Evolutionary conservation across 2,329 filamentous ascomycete genomes (phyloP).

Genomic region (Neonectria coccinea): DNA sequence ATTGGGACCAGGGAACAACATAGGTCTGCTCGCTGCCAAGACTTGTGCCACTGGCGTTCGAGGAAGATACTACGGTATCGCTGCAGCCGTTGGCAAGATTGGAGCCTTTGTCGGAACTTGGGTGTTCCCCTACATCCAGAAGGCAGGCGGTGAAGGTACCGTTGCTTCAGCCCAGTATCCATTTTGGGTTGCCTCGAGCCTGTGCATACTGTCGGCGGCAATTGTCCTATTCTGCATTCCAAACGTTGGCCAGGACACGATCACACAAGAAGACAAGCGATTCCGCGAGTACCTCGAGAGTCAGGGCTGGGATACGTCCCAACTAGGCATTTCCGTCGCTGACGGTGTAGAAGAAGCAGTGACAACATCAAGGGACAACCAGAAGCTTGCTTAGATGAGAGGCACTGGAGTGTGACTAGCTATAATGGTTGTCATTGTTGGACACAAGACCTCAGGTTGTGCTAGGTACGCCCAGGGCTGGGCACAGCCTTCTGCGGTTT

Average conservation of each 20-base stretch:
- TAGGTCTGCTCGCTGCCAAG: constrained; percentile 87
- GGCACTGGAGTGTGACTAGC: not conserved
- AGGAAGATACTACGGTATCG: constrained; percentile 78
- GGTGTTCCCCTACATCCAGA: constrained; percentile 80
- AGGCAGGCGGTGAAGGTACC: constrained; percentile 65
- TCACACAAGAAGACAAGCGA: constrained; percentile 78
- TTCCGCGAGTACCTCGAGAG: constrained; percentile 80
- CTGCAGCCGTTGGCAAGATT: constrained; percentile 79
- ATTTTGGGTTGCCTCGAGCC: constrained; percentile 83
- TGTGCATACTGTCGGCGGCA: constrained; percentile 80
- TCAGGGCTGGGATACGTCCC: constrained; percentile 79
- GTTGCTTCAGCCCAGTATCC: constrained; percentile 81
- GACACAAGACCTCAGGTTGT: not conserved
- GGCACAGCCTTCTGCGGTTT: too few relatives aligned
- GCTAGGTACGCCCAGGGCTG: not conserved
- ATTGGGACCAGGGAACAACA: constrained; percentile 90
- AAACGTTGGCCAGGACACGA: constrained; percentile 86
- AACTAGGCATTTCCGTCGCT: constrained; percentile 61
- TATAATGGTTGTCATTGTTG: too few relatives aligned
- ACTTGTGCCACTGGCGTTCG: constrained; percentile 89
- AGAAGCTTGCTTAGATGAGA: constrained; percentile 24
- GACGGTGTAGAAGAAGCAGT: constrained; percentile 33
- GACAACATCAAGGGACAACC: not conserved
- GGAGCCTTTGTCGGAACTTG: constrained; percentile 89
- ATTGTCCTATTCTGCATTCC: constrained; percentile 74